Conservation (phyloP, 192 early-diverging fungal genomes). For the Entrophospora sp. region DNA sequence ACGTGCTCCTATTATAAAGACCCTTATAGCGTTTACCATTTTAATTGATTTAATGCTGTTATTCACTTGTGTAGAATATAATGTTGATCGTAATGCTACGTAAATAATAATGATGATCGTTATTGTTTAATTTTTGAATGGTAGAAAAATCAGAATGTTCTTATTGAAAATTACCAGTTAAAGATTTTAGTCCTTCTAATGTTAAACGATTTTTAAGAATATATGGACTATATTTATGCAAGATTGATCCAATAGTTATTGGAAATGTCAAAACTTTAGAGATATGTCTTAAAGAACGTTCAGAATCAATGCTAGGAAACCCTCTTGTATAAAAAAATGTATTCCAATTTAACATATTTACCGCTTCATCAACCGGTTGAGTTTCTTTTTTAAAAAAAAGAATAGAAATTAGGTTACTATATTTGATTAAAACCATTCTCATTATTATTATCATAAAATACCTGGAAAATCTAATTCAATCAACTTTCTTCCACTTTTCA, state of each 20-base stretch:
- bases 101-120: too few relatives aligned
- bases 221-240: slow-evolving; percentile 68
- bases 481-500: slow-evolving; percentile 63
- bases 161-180: slow-evolving; percentile 50
- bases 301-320: slow-evolving; percentile 62
- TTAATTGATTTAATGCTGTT: background rate
- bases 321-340: slow-evolving; percentile 68
- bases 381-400: slow-evolving; percentile 22
- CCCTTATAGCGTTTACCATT: background rate
- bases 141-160: too few relatives aligned
- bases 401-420: background rate
- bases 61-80: slow-evolving; percentile 28
- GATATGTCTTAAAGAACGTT: slow-evolving; percentile 67
- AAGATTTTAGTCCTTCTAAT: slow-evolving; percentile 61
- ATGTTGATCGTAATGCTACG: slow-evolving; percentile 29
- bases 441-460: slow-evolving; percentile 15
- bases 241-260: slow-evolving; percentile 60
- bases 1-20: slow-evolving; percentile 46
- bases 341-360: slow-evolving; percentile 74
- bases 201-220: slow-evolving; percentile 55
- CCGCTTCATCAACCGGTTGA: slow-evolving; percentile 59
- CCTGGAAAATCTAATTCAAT: slow-evolving; percentile 73
- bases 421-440: background rate
- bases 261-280: slow-evolving; percentile 74
- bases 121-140: too few relatives aligned